Conservation (phyloP, 2,329 filamentous ascomycete genomes). For the Tolypocladium amazonense region DNA sequence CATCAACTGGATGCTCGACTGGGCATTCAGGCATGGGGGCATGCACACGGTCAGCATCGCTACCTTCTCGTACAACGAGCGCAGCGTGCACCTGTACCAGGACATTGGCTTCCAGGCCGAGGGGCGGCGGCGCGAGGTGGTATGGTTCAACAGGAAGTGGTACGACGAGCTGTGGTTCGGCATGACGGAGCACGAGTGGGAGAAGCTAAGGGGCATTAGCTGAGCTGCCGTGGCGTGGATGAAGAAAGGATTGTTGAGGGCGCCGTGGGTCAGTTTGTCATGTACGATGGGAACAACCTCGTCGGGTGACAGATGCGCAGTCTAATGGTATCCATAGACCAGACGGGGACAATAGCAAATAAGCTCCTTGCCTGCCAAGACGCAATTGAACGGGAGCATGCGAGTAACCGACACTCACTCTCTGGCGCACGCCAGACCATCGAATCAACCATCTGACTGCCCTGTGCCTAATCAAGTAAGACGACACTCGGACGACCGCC, state of each 20-base stretch:
- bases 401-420: neutral
- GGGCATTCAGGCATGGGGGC: constrained; percentile 30
- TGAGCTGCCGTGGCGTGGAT: neutral
- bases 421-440: neutral
- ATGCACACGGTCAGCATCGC: constrained; percentile 31
- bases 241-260: too few relatives aligned
- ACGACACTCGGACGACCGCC: neutral
- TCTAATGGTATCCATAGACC: neutral
- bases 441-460: neutral
- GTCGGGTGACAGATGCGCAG: neutral
- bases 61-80: constrained; percentile 29
- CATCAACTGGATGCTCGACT: constrained; percentile 34
- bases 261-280: too few relatives aligned
- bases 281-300: neutral
- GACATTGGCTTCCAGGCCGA: constrained; percentile 32
- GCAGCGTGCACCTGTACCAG: constrained; percentile 30
- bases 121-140: constrained; percentile 21
- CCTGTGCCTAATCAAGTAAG: neutral
- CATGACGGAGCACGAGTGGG: constrained; percentile 28
- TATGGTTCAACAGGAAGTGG: constrained; percentile 28
- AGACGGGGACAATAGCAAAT: neutral
- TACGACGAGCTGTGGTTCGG: constrained; percentile 20
- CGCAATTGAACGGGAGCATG: neutral
- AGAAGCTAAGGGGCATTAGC: constrained; percentile 4
- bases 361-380: neutral